These are phyloP conservation scores for Dioscorea zingiberensis DNA, from an alignment of 106 monocot species.

Conservation along the genomic window DNA sequence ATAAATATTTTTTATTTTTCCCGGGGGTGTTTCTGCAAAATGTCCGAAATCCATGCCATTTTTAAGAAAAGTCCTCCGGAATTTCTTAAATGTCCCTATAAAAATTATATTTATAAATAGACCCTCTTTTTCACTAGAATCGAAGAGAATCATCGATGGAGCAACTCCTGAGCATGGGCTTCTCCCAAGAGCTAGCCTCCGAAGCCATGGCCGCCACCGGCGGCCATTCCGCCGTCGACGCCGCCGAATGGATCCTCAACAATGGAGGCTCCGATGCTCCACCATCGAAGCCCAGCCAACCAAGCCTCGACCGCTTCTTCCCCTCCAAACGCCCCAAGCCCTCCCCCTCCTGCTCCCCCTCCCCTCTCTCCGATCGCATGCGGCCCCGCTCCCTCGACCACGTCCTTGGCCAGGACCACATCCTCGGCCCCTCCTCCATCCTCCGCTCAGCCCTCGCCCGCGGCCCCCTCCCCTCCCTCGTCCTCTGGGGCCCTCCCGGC, in stretches of 20 bases:
- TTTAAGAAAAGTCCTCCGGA: too few relatives aligned
- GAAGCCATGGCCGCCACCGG: conserved; percentile 61
- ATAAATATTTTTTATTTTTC: too few relatives aligned
- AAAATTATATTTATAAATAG: too few relatives aligned
- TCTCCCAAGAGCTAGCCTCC: conserved; percentile 52
- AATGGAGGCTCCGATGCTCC: neutral
- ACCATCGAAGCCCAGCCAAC: conserved; percentile 14
- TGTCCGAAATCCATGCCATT: too few relatives aligned
- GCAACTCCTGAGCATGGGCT: conserved; percentile 74
- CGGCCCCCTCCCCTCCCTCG: conserved; percentile 45
- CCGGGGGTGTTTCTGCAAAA: too few relatives aligned
- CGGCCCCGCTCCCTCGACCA: conserved; percentile 46
- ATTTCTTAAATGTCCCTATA: too few relatives aligned
- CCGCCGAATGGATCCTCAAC: conserved; percentile 72
- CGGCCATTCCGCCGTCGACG: conserved; percentile 30
- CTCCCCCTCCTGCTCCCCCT: conserved; percentile 4
- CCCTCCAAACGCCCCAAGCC: conserved; percentile 7
- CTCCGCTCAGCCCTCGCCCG: conserved; percentile 25
- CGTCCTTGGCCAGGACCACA: conserved; percentile 66
- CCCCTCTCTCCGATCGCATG: conserved; percentile 72
- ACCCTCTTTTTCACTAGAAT: too few relatives aligned
- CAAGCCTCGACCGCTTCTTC: conserved; percentile 38
- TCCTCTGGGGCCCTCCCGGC: too few relatives aligned
- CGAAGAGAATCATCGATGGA: too few relatives aligned
- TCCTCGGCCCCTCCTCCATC: conserved; percentile 43